Percentiles rank a stretch among this genome's conserved stretches.
Evolutionary conservation across 164 flowering plant genomes (phyloP).

Genomic region (Macadamia tetraphylla): DNA sequence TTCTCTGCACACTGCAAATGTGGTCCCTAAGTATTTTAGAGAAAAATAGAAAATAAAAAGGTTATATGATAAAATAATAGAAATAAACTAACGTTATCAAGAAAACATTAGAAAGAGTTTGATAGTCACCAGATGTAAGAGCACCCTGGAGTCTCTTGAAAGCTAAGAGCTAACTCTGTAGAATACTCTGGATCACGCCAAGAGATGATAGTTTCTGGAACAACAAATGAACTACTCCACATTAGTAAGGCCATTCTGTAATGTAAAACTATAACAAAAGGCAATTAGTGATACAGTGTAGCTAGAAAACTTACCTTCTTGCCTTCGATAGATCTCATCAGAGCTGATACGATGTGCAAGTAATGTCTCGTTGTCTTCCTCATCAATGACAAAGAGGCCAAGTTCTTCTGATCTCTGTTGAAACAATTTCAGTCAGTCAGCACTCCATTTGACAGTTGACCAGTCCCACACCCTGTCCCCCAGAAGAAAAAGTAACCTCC

Average conservation of each 20-base stretch:
- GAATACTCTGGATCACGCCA: constrained; percentile 86
- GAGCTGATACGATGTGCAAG: constrained; percentile 76
- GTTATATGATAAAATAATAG: background rate
- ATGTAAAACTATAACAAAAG: background rate
- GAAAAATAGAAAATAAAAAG: background rate
- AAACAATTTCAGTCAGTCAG: constrained; percentile 13
- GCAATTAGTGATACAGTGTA: background rate
- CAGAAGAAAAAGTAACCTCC: background rate
- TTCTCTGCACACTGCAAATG: constrained; percentile 26
- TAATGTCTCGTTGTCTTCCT: constrained; percentile 83
- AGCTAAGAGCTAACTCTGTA: constrained; percentile 89
- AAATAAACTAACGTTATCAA: background rate
- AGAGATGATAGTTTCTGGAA: constrained; percentile 84
- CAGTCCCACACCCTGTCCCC: too few relatives aligned
- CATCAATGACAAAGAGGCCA: constrained; percentile 78
- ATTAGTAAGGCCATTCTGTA: background rate
- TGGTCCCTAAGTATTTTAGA: constrained; percentile 21
- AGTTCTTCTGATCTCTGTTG: constrained; percentile 83
- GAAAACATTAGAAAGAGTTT: background rate
- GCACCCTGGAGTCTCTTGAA: constrained; percentile 88
- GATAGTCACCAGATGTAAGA: constrained; percentile 65
- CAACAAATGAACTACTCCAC: background rate
- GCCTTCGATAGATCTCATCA: constrained; percentile 88
- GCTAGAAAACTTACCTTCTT: constrained; percentile 60
- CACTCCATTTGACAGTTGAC: background rate